Evolutionary conservation across 2,329 filamentous ascomycete genomes (phyloP).

Genomic region (Colletotrichum lini): DNA sequence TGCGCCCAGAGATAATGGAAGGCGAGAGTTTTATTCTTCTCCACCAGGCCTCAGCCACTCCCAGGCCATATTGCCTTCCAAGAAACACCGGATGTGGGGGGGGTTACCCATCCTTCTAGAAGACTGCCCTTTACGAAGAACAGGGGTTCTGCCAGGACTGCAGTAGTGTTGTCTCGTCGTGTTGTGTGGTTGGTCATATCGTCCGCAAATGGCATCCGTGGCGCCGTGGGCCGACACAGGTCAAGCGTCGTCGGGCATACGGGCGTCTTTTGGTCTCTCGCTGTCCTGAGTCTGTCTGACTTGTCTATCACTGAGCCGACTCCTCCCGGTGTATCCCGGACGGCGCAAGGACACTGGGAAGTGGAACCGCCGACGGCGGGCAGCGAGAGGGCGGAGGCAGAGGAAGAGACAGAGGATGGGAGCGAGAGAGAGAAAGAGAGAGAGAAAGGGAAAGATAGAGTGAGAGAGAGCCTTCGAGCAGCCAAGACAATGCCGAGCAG

Average conservation of each 20-base stretch:
- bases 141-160: conserved; percentile 28
- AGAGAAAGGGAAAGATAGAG: too few relatives aligned
- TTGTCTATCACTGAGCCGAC: neutral
- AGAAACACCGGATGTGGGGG: conserved; percentile 30
- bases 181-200: neutral
- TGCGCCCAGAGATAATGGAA: conserved; percentile 27
- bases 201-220: neutral
- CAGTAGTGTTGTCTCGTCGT: conserved; percentile 7
- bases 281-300: neutral
- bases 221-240: neutral
- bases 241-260: neutral
- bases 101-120: conserved; percentile 38
- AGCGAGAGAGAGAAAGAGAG: too few relatives aligned
- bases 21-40: conserved; percentile 26
- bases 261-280: neutral
- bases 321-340: conserved; percentile 17
- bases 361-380: conserved; percentile 2
- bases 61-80: conserved; percentile 8
- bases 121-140: conserved; percentile 8
- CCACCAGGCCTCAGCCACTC: conserved; percentile 28
- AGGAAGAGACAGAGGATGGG: too few relatives aligned
- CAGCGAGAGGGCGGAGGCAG: conserved; percentile 5
- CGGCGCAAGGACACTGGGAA: neutral
- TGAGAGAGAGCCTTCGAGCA: neutral
- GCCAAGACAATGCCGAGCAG: conserved; percentile 37